Evolutionary conservation across 1,284 basidiomycete genomes (phyloP), one percentile per base, ranked within the genome.

Genomic region (Golubevia pallescens): DNA sequence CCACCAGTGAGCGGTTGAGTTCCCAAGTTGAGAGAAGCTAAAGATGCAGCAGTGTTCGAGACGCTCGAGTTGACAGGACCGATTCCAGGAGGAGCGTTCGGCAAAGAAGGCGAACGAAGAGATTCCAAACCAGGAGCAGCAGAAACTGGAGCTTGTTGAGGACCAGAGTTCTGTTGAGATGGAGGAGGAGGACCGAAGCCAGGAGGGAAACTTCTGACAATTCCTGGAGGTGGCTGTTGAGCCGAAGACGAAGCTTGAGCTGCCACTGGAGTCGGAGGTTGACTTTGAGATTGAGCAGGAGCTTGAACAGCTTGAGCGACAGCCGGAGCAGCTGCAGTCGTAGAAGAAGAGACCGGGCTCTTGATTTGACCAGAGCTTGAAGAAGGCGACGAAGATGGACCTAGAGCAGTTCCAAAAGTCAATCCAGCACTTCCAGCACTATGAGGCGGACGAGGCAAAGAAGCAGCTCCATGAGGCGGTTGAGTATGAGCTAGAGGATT

Each of bases 21-120:
- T n/a, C 72, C 70, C 19, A 77, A 62, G 42, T 73, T 75, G 63
- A 77, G 66, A 16, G 75, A 77, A 52, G 67, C 73, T 13, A 77
- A 69, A 53, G 66, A 70, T 65, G 57, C 71, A 21, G 74, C 65
- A 61, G 73, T 64, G n/a, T 65, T 10, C 3, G 54, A 3, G 3
- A 21, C 54, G 54, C 54, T 28, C 16, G 16, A 14, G 10, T 10
- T 10, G 10, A 10, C 24, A 21, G 54, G 24, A 4, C 54, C 54
- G 10, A 21, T 56, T 21, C 54, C 54, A 38, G 34, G 34, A 38
- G 34, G 34, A 38, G 34, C 23, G 38, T 75, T 75, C n/a, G 71
- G 58, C 2, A 73, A 53, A n/a, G 71, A 63, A 1, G 73, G 75
- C 52, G 75, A 75, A 53, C 75, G 70, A 16, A 72, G 63, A 13